Conservation (phyloP, 129 eudicot species). For the Arctium lappa region DNA sequence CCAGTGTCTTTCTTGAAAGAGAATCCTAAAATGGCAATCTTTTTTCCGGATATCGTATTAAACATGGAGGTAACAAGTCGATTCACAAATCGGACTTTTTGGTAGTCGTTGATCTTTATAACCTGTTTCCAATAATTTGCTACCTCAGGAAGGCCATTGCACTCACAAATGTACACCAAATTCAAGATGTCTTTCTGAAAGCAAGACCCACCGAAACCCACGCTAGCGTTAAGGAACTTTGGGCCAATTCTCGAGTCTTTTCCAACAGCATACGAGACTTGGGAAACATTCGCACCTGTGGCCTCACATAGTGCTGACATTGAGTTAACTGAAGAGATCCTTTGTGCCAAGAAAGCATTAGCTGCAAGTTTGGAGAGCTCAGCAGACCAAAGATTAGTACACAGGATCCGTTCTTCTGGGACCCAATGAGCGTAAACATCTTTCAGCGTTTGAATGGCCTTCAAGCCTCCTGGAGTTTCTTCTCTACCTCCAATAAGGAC, state of each 20-base stretch:
- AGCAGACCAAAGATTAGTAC: conserved; percentile 71
- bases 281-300: conserved; percentile 57
- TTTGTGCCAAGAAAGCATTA: conserved; percentile 63
- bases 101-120: conserved; percentile 55
- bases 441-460: conserved; percentile 42
- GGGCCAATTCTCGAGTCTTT: conserved; percentile 61
- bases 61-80: conserved; percentile 63
- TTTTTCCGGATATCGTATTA: conserved; percentile 50
- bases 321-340: conserved; percentile 66
- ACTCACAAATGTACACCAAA: conserved; percentile 63
- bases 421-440: conserved; percentile 67
- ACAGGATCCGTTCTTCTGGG: conserved; percentile 50
- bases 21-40: conserved; percentile 46
- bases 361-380: conserved; percentile 71
- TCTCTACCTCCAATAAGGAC: conserved; percentile 68
- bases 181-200: conserved; percentile 63
- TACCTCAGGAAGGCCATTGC: conserved; percentile 64
- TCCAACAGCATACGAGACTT: conserved; percentile 54
- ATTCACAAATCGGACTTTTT: conserved; percentile 54
- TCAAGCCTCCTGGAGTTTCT: conserved; percentile 53
- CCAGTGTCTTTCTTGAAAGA: conserved; percentile 63
- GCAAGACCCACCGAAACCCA: conserved; percentile 64
- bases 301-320: conserved; percentile 69
- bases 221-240: conserved; percentile 57
- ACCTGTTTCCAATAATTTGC: conserved; percentile 69